Evolutionary conservation across 192 early-diverging fungal species (phyloP).

Genomic region (Rhizophagus sp.): DNA sequence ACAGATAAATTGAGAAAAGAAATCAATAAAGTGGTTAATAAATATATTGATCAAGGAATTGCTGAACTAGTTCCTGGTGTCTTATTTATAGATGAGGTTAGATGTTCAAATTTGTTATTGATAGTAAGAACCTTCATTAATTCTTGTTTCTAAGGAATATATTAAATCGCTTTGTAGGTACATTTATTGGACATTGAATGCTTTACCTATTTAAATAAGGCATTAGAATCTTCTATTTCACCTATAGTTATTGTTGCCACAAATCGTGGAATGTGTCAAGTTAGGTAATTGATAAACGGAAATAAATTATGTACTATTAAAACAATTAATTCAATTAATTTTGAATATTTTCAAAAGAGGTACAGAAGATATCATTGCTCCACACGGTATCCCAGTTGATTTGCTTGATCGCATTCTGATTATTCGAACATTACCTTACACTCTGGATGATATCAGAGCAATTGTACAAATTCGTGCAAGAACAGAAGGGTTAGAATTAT

Average conservation of each 20-base stretch:
- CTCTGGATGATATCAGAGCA: slow-evolving; percentile 82
- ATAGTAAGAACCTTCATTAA: neutral
- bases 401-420: slow-evolving; percentile 95
- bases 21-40: slow-evolving; percentile 99
- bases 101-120: neutral
- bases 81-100: slow-evolving; percentile 94
- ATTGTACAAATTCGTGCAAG: slow-evolving; percentile 94
- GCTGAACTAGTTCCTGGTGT: slow-evolving; percentile 98
- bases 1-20: slow-evolving; percentile 97
- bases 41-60: slow-evolving; percentile 97
- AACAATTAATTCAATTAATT: neutral
- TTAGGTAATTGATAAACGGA: slow-evolving; percentile 37
- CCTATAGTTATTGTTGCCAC: slow-evolving; percentile 99
- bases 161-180: slow-evolving; percentile 49
- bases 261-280: slow-evolving; percentile 92
- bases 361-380: slow-evolving; percentile 74
- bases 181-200: slow-evolving; percentile 99
- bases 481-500: slow-evolving; percentile 79
- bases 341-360: slow-evolving; percentile 55
- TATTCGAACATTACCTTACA: slow-evolving; percentile 93
- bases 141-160: neutral
- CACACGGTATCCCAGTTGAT: slow-evolving; percentile 97
- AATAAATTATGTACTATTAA: neutral
- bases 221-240: slow-evolving; percentile 91
- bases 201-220: slow-evolving; percentile 98